Percentiles rank a stretch among this genome's conserved stretches.
phyloP scores from a whole-genome alignment of 2,329 filamentous ascomycete species.

The Colletotrichum liaoningense region DNA sequence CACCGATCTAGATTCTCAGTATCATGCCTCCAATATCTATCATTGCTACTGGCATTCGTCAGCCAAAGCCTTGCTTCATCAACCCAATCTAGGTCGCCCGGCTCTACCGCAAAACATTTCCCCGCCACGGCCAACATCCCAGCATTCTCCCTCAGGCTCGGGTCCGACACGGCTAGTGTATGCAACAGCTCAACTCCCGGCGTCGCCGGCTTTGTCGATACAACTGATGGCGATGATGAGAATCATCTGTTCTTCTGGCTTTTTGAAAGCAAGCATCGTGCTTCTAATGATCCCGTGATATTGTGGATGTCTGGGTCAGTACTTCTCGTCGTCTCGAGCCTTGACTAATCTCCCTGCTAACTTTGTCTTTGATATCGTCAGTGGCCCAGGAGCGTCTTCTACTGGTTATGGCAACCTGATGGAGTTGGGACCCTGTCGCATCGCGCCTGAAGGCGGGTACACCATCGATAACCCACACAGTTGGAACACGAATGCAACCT shows the following conservation, averaged over 20 bases:
- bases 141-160: background rate
- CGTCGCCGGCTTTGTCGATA: background rate
- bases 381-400: conserved; percentile 13
- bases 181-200: conserved; percentile 10
- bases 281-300: background rate
- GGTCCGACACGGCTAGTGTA: background rate
- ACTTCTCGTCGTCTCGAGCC: background rate
- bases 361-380: background rate
- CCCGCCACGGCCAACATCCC: background rate
- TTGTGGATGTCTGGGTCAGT: conserved; percentile 11
- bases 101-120: background rate
- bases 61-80: background rate
- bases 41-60: background rate
- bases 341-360: background rate
- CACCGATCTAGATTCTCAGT: background rate
- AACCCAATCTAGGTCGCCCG: background rate
- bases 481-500: conserved; percentile 5
- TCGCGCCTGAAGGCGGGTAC: conserved; percentile 4
- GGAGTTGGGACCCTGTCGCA: conserved; percentile 14
- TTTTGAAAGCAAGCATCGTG: background rate
- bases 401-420: conserved; percentile 11
- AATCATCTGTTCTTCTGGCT: conserved; percentile 22
- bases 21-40: background rate
- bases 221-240: background rate
- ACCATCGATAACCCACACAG: background rate